phyloP scores from a whole-genome alignment of 2,329 filamentous ascomycete species.

The Botryosphaeria dothidea region DNA sequence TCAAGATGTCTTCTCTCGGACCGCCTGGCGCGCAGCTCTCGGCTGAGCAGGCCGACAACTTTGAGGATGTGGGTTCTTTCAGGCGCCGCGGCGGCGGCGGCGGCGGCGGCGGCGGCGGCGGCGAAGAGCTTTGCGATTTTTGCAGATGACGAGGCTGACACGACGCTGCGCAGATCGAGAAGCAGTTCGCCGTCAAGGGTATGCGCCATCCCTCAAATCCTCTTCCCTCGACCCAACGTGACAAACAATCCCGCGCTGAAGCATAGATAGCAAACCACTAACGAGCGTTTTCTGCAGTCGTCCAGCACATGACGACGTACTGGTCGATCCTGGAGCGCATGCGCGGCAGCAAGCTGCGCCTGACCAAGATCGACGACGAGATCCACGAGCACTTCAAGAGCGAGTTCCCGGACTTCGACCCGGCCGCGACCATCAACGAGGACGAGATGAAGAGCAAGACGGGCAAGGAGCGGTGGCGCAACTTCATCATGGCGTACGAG shows the following conservation, averaged over 20 bases:
- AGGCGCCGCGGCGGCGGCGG: not conserved
- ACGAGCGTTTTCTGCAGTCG: slow-evolving; percentile 52
- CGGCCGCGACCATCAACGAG: slow-evolving; percentile 77
- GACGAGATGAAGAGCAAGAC: slow-evolving; percentile 96
- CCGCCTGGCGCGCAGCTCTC: slow-evolving; percentile 38
- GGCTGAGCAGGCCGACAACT: slow-evolving; percentile 66
- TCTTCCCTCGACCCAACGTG: not conserved
- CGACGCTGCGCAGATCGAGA: slow-evolving; percentile 72
- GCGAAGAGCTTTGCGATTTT: not conserved
- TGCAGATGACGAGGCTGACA: slow-evolving; percentile 24
- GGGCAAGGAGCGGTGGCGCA: slow-evolving; percentile 92
- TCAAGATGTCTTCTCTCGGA: slow-evolving; percentile 17
- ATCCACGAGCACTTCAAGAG: slow-evolving; percentile 86
- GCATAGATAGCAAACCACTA: too few relatives aligned
- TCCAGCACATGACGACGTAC: slow-evolving; percentile 96
- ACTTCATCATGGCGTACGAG: slow-evolving; percentile 92
- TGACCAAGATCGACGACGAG: slow-evolving; percentile 94
- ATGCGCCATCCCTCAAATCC: slow-evolving; percentile 19
- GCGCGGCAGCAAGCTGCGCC: slow-evolving; percentile 80
- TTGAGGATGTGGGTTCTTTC: slow-evolving; percentile 62
- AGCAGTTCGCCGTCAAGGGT: slow-evolving; percentile 98
- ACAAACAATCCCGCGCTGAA: not conserved
- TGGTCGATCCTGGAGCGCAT: slow-evolving; percentile 93
- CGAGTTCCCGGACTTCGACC: slow-evolving; percentile 92
- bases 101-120: too few relatives aligned